Conservation (phyloP, 176 grass and related monocot genomes). For the Bolboschoenus planiculmis region DNA sequence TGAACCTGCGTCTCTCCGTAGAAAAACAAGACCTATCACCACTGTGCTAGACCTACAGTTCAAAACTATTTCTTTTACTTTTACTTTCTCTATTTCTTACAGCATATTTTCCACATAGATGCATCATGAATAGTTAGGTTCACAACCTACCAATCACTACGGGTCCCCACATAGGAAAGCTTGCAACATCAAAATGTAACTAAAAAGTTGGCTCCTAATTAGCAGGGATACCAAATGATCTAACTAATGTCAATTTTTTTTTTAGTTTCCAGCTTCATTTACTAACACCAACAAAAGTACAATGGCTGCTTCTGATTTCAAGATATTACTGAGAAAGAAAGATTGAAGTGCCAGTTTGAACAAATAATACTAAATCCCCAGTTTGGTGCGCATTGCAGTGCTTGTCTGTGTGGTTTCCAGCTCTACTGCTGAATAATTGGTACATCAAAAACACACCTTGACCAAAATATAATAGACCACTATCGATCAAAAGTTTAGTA, state of each 20-base stretch:
- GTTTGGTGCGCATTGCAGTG: not conserved
- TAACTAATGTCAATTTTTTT: not conserved
- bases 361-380: not conserved
- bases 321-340: not conserved
- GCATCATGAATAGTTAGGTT: not conserved
- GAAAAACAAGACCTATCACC: too few relatives aligned
- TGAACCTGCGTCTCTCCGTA: too few relatives aligned
- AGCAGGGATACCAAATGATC: not conserved
- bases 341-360: not conserved
- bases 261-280: not conserved
- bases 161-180: not conserved
- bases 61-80: not conserved
- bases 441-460: not conserved
- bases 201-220: not conserved
- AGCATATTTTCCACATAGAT: not conserved
- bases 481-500: not conserved
- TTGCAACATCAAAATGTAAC: not conserved
- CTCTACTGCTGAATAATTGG: not conserved
- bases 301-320: not conserved
- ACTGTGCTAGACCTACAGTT: too few relatives aligned
- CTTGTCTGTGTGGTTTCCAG: not conserved
- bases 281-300: not conserved
- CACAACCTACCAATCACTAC: not conserved
- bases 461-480: not conserved
- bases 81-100: not conserved